Conservation (phyloP, 371 early-diverging fungal species). For the Nematocida minor region DNA sequence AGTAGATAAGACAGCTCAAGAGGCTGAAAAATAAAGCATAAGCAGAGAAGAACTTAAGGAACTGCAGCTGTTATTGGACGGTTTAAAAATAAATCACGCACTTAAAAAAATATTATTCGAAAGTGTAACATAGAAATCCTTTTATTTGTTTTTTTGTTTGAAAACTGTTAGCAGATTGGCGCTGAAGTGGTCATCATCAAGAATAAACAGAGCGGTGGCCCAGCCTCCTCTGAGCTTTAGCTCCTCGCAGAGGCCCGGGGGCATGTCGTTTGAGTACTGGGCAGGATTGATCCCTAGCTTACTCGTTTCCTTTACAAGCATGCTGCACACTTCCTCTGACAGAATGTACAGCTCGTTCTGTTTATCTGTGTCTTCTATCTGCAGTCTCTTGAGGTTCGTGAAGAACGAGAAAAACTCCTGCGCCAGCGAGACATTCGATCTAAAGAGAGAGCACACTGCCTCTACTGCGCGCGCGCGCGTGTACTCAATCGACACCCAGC, state of each 20-base stretch:
- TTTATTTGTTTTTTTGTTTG: neutral
- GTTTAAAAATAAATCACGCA: no score
- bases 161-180: conserved; percentile 28
- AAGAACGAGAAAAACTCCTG: conserved; percentile 37
- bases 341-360: conserved; percentile 15
- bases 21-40: no score
- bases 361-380: neutral
- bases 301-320: conserved; percentile 1
- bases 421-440: neutral
- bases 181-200: conserved; percentile 43
- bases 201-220: conserved; percentile 20
- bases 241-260: neutral
- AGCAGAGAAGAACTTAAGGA: no score
- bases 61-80: no score
- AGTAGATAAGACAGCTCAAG: no score
- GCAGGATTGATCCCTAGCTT: conserved; percentile 17
- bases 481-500: conserved; percentile 35
- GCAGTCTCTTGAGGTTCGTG: conserved; percentile 12
- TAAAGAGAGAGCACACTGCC: neutral
- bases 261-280: conserved; percentile 32
- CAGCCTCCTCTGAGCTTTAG: conserved; percentile 18
- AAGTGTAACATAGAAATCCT: no score
- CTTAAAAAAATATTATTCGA: no score
- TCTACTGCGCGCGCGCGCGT: neutral
- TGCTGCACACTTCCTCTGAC: neutral